Evolutionary conservation across 2,329 filamentous ascomycete genomes (phyloP).

Genomic region (Periglandula ipomoeae): DNA sequence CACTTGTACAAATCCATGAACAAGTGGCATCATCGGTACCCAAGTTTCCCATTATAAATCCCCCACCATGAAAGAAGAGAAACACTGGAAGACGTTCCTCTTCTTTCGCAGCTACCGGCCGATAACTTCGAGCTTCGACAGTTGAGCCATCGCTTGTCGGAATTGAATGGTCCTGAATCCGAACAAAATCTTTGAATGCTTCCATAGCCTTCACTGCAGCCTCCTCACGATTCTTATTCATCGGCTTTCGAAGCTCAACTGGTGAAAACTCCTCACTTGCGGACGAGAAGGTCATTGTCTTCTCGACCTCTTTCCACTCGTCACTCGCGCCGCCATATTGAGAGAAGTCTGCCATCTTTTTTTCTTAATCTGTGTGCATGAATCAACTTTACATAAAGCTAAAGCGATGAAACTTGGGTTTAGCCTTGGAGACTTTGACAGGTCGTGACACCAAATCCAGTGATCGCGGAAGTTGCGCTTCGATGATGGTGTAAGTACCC

Average conservation of each 20-base stretch:
- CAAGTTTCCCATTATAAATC: background rate
- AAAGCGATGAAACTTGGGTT: too few species aligned
- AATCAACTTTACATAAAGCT: too few species aligned
- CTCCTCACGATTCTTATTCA: background rate
- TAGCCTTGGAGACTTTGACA: too few species aligned
- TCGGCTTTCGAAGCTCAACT: background rate
- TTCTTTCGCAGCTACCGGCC: background rate
- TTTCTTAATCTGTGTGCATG: too few species aligned
- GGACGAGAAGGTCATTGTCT: background rate
- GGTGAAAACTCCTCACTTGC: background rate
- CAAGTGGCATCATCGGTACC: background rate
- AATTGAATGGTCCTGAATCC: background rate
- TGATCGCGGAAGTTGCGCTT: too few species aligned
- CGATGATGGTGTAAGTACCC: too few species aligned
- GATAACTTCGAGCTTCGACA: background rate
- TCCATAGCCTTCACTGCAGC: background rate
- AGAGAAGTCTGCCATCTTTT: constrained; percentile 1
- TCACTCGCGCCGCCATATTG: background rate
- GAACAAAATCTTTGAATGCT: background rate
- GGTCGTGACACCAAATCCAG: too few species aligned
- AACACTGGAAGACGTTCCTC: background rate
- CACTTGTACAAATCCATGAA: background rate
- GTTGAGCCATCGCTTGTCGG: background rate
- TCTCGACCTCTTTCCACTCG: background rate
- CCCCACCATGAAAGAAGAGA: background rate